These are phyloP conservation scores for Fraxinus sp. DNA, from an alignment of 305 asterid genomes.

Conservation along the genomic window DNA sequence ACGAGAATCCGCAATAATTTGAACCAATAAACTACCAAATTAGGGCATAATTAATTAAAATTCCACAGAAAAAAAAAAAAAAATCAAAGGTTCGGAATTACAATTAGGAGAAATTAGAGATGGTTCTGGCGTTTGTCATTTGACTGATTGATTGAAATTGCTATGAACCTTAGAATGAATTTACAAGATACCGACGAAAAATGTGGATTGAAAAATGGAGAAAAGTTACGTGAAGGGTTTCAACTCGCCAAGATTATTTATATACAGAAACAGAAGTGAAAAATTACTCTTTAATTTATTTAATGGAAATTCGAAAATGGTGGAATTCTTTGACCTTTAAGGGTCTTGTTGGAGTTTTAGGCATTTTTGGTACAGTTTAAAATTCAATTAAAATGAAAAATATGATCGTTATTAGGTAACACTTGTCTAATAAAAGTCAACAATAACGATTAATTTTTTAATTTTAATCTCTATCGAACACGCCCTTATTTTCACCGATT, in stretches of 20 bases:
- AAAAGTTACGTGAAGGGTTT: conserved; percentile 10
- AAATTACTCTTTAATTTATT: neutral
- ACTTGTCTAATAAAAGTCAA: no score
- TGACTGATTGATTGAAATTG: conserved; percentile 34
- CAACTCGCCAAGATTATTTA: neutral
- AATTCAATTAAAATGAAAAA: no score
- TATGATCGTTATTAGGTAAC: no score
- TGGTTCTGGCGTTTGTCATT: conserved; percentile 34
- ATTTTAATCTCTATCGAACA: no score
- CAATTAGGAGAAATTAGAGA: conserved; percentile 37
- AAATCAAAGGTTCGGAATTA: conserved; percentile 40
- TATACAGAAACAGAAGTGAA: neutral
- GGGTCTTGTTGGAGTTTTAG: neutral
- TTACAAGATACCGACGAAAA: conserved; percentile 26
- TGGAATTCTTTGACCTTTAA: neutral
- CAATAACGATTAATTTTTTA: no score
- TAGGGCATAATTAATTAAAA: conserved; percentile 3
- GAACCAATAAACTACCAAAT: conserved; percentile 20
- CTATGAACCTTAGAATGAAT: conserved; percentile 20
- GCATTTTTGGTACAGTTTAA: no score
- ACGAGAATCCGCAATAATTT: conserved; percentile 17
- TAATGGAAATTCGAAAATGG: neutral
- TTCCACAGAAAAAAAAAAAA: neutral
- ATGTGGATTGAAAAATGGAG: conserved; percentile 25
- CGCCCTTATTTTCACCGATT: no score